Conservation (phyloP, 2,329 filamentous ascomycete genomes). For the Calonectria leucothoes region DNA sequence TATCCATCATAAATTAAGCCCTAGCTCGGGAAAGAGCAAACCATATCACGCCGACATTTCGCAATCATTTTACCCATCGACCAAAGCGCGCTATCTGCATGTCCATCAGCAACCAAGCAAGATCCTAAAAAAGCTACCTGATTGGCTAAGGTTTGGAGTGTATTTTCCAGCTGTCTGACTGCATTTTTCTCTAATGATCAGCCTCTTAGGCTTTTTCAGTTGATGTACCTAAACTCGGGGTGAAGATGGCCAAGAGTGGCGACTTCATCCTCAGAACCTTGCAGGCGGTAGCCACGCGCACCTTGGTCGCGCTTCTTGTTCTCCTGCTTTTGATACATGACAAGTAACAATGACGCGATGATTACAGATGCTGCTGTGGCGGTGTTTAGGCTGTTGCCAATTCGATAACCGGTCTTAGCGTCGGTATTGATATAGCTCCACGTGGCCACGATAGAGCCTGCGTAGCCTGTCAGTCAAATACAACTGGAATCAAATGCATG, state of each 20-base stretch:
- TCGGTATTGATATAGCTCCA: constrained; percentile 45
- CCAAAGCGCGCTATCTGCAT: no score
- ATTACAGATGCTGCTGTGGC: constrained; percentile 40
- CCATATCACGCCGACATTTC: no score
- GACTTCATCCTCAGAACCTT: constrained; percentile 28
- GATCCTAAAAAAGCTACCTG: no score
- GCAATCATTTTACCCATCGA: no score
- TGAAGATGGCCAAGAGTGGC: constrained; percentile 39
- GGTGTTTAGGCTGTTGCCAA: constrained; percentile 40
- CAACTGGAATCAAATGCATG: no score
- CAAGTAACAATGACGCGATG: constrained; percentile 32
- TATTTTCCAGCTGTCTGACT: no score
- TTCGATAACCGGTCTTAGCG: constrained; percentile 39
- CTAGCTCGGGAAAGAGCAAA: no score
- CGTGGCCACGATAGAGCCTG: constrained; percentile 43
- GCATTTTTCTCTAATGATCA: not conserved
- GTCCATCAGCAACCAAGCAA: no score
- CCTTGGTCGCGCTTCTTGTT: constrained; percentile 41
- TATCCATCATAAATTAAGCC: no score
- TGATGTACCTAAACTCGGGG: constrained; percentile 42
- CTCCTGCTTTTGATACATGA: constrained; percentile 37
- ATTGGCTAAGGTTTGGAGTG: no score
- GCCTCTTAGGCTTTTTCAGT: constrained; percentile 9
- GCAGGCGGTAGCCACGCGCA: constrained; percentile 37
- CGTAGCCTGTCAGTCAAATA: not conserved